phyloP scores from a whole-genome alignment of 2,329 filamentous ascomycete species.

The Neoarthrinium moseri region DNA sequence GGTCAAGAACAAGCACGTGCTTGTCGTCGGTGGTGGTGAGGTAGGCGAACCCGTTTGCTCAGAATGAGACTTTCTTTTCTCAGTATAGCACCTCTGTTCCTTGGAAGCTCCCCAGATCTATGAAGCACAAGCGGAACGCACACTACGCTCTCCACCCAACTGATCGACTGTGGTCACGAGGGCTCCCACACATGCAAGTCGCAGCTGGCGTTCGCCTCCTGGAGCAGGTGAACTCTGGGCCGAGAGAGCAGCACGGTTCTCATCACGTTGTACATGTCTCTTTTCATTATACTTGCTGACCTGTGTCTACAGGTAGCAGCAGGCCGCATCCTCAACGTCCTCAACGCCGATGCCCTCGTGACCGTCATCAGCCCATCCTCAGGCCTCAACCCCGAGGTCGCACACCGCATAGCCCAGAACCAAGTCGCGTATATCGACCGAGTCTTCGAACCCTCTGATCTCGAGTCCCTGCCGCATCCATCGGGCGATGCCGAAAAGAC shows the following conservation, averaged over 20 bases:
- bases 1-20: slow-evolving; percentile 79
- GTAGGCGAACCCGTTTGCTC: slow-evolving; percentile 40
- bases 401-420: slow-evolving; percentile 70
- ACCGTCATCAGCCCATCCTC: slow-evolving; percentile 78
- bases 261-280: too few relatives aligned
- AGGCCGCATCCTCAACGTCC: slow-evolving; percentile 87
- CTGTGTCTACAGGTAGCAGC: slow-evolving; percentile 73
- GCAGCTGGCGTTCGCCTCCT: too few relatives aligned
- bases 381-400: slow-evolving; percentile 86
- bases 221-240: too few relatives aligned
- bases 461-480: slow-evolving; percentile 57
- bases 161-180: too few relatives aligned
- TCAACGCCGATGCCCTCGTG: slow-evolving; percentile 87
- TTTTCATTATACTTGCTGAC: too few relatives aligned
- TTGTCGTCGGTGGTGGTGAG: slow-evolving; percentile 96
- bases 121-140: too few relatives aligned
- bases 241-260: too few relatives aligned
- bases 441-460: slow-evolving; percentile 80
- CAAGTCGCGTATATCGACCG: slow-evolving; percentile 82
- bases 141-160: too few relatives aligned
- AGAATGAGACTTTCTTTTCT: too few relatives aligned
- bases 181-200: too few relatives aligned
- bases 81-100: too few relatives aligned
- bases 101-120: too few relatives aligned
- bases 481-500: slow-evolving; percentile 9